Base-by-base conservation (phyloP, 306 rosid species). In the Betula pendula region DNA sequence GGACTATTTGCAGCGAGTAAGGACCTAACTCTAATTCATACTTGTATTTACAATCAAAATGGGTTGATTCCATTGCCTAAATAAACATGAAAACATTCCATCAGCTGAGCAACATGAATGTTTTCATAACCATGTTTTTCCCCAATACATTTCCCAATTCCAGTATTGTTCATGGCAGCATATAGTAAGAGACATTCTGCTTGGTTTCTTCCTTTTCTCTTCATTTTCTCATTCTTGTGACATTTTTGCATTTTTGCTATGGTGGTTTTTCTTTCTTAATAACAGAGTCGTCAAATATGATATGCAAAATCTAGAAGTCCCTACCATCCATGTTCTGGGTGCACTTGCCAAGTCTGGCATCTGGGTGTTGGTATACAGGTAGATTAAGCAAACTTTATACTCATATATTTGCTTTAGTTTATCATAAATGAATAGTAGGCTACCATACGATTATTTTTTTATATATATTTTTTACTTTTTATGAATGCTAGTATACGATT, bases 1-100 rank as follows among this genome's bases (percentile, higher is more conserved):
- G 94, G 96, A 81, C 80, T 15, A 73, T 76, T 62, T 92, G 96
- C 79, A 90, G 87, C 88, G 72, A 60, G 97, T 90, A 84, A 73
- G 63, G 14, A 76, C 38, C 70, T 3, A 17, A 65, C 70, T 33
- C 48, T 65, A 1, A 17, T 16, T 33, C 27, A 65, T 33, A 1
- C n/a, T n/a, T n/a, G n/a, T n/a, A n/a, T n/a, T n/a, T n/a, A n/a
- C n/a, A n/a, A n/a, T n/a, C n/a, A n/a, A n/a, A n/a, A n/a, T 25
- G 38, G 2, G 38, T 6, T 15, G n/a, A 8, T 16, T 62, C 31
- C 69, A 8, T 0, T 3, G 35, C 65, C 17, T 25, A 11, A 10
- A 8, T 7, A 58, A 59, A 59, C 14, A 59, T 25, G 45, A 65
- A 19, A 35, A 1, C 19, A 65, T 19, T 63, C 7, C 70, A 8